Evolutionary conservation across 257 asterid genomes (phyloP).

Genomic region (Nicotiana attenuata): DNA sequence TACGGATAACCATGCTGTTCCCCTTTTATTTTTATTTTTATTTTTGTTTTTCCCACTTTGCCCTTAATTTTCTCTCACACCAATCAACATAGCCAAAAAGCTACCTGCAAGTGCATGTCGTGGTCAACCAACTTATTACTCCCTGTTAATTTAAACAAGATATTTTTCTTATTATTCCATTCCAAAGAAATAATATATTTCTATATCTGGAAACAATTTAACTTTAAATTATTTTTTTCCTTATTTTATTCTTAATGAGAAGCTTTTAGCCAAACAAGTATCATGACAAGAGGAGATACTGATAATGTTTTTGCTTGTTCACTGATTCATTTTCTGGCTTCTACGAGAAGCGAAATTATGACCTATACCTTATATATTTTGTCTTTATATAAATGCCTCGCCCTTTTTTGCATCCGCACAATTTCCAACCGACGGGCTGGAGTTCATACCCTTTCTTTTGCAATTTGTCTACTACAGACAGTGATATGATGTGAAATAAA

Average conservation of each 20-base stretch:
- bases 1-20: not conserved
- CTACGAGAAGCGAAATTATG: conserved; percentile 14
- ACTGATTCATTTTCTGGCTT: not conserved
- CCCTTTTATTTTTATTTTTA: too few relatives aligned
- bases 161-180: too few relatives aligned
- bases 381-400: conserved; percentile 10
- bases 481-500: not conserved
- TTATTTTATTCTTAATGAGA: too few relatives aligned
- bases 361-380: not conserved
- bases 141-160: too few relatives aligned
- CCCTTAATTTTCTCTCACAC: not conserved
- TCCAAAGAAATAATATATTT: too few relatives aligned
- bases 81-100: not conserved
- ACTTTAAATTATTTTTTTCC: too few relatives aligned
- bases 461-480: not conserved
- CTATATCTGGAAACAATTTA: too few relatives aligned
- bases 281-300: too few relatives aligned
- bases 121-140: not conserved
- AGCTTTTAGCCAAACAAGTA: too few relatives aligned
- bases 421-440: conserved; percentile 29
- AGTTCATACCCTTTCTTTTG: conserved; percentile 5
- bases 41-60: not conserved
- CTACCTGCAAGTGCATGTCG: not conserved
- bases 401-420: conserved; percentile 18
- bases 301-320: conserved; percentile 20